Evolutionary conservation across 371 early-diverging fungal genomes (phyloP).

Genomic region (Neoconidiobolus thromboides): DNA sequence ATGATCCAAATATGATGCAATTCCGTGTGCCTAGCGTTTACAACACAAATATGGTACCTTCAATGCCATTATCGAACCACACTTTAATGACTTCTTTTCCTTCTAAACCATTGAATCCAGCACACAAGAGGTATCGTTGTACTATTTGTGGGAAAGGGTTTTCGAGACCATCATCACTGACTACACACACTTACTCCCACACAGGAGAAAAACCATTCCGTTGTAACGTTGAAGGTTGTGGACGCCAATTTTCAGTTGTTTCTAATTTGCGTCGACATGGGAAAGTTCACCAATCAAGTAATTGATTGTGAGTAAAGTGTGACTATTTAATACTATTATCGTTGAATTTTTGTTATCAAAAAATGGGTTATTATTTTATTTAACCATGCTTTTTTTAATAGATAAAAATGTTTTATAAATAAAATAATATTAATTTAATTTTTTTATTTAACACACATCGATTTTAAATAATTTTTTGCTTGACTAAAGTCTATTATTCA

Average conservation of each 20-base stretch:
- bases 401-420: no score
- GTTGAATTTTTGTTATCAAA: no score
- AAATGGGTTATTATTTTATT: no score
- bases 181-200: constrained; percentile 18
- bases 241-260: constrained; percentile 14
- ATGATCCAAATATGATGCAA: neutral
- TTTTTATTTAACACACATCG: no score
- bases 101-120: neutral
- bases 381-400: no score
- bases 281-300: constrained; percentile 6
- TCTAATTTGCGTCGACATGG: constrained; percentile 11
- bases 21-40: no score
- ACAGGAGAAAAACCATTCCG: constrained; percentile 21
- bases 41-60: neutral
- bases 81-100: neutral
- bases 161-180: constrained; percentile 37
- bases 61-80: neutral
- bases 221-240: constrained; percentile 17
- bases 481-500: no score
- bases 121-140: constrained; percentile 33
- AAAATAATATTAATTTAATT: no score
- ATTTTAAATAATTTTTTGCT: no score
- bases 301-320: no score
- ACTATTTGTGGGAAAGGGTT: constrained; percentile 43
- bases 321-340: no score